A percentile compares a stretch with the other conserved stretches of the same genome.
These are phyloP conservation scores for Acanthamoeba sp. DNA, from an alignment of 208 protist genomes.

Conservation along the genomic window DNA sequence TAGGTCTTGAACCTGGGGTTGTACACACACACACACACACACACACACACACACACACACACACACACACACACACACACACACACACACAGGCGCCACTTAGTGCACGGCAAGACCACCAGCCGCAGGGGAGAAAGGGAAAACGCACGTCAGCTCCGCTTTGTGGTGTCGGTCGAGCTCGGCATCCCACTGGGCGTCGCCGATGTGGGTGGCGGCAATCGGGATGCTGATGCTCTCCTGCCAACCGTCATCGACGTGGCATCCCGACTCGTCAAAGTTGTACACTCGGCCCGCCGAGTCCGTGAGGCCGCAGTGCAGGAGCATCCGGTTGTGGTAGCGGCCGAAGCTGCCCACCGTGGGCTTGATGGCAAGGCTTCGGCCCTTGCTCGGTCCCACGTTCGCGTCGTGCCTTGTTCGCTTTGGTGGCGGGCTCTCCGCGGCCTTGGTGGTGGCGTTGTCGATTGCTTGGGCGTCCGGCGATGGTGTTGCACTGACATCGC, in stretches of 20 bases:
- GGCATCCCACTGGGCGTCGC: not conserved
- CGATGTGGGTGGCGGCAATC: not conserved
- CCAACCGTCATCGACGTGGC: not conserved
- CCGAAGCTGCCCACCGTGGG: conserved; percentile 29
- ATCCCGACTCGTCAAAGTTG: conserved; percentile 51
- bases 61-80: no score
- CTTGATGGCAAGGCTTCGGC: conserved; percentile 18
- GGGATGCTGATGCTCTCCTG: conserved; percentile 46
- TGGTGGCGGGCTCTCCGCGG: no score
- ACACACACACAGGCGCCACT: no score
- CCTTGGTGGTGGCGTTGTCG: no score
- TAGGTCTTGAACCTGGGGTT: conserved; percentile 9
- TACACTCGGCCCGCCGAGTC: conserved; percentile 38
- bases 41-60: no score
- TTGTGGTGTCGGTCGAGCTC: conserved; percentile 54
- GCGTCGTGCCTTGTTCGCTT: not conserved
- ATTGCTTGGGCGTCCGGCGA: no score
- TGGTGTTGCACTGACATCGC: no score
- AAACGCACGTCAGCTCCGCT: conserved; percentile 5
- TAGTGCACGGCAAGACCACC: no score
- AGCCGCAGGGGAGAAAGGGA: no score
- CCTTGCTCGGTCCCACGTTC: not conserved
- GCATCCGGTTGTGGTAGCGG: conserved; percentile 14
- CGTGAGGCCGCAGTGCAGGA: conserved; percentile 12
- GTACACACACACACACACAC: not conserved